phyloP scores from a whole-genome alignment of 2,329 filamentous ascomycete genomes.

The Alternaria brassicicola region DNA sequence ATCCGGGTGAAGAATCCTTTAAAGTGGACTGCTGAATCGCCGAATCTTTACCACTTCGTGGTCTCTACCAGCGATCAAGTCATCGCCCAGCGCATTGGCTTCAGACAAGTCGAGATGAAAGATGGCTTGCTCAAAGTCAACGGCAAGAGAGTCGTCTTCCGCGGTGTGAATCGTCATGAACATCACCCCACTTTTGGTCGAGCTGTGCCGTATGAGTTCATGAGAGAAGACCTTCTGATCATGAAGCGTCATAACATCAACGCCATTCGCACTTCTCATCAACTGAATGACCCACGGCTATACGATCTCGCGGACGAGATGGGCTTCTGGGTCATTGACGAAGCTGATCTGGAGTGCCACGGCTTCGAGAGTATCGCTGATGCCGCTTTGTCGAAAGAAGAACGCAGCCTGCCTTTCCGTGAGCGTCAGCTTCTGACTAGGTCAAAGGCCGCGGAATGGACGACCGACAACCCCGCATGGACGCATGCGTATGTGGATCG shows the following conservation, averaged over 20 bases:
- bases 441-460: slow-evolving; percentile 62
- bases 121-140: slow-evolving; percentile 68
- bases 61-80: slow-evolving; percentile 51
- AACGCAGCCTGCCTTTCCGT: slow-evolving; percentile 61
- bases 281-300: slow-evolving; percentile 66
- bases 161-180: slow-evolving; percentile 72
- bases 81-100: slow-evolving; percentile 64
- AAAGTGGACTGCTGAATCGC: slow-evolving; percentile 74
- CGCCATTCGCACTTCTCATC: slow-evolving; percentile 71
- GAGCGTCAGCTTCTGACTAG: slow-evolving; percentile 65
- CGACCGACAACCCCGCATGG: slow-evolving; percentile 67
- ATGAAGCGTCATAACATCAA: slow-evolving; percentile 78
- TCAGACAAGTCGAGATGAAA: slow-evolving; percentile 68
- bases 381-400: slow-evolving; percentile 28
- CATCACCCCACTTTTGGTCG: slow-evolving; percentile 70
- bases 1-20: slow-evolving; percentile 59
- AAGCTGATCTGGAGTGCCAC: slow-evolving; percentile 58
- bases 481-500: slow-evolving; percentile 70
- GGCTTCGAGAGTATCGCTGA: slow-evolving; percentile 51
- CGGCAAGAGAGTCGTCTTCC: slow-evolving; percentile 64
- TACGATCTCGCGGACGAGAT: slow-evolving; percentile 68
- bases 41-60: slow-evolving; percentile 64
- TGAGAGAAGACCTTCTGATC: slow-evolving; percentile 65
- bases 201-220: slow-evolving; percentile 66
- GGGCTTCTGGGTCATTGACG: slow-evolving; percentile 69